Percentiles rank a stretch among this genome's conserved stretches.
These are phyloP conservation scores for Pelargonium citronellum DNA, from an alignment of 441 rosid genomes.

Conservation along the genomic window DNA sequence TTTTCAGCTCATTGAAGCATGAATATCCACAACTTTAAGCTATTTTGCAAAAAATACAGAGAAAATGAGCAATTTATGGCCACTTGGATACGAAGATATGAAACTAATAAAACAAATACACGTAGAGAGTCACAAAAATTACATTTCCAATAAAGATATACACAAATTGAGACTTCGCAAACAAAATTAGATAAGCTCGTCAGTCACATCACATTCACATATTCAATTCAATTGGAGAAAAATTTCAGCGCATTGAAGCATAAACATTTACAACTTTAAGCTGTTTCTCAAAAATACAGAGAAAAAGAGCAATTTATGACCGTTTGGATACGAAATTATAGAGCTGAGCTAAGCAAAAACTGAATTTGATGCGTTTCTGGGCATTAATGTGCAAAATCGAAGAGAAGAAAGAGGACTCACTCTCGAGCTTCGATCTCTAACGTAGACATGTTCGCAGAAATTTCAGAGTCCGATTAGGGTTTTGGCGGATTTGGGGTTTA, in stretches of 20 bases:
- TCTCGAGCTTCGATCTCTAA: constrained; percentile 95
- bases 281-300: not conserved
- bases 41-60: too few relatives aligned
- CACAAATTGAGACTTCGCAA: not conserved
- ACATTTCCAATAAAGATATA: not conserved
- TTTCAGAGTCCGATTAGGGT: not conserved
- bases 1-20: too few relatives aligned
- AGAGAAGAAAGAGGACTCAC: constrained; percentile 36
- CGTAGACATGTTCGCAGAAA: constrained; percentile 41
- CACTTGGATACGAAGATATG: too few relatives aligned
- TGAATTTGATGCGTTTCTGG: constrained; percentile 7
- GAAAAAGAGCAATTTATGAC: not conserved
- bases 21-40: too few relatives aligned
- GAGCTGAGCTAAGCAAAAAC: constrained; percentile 1
- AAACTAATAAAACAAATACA: not conserved
- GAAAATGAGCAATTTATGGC: too few relatives aligned
- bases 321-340: not conserved
- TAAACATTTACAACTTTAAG: not conserved
- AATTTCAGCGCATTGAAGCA: not conserved
- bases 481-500: constrained; percentile 9
- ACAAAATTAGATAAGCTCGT: not conserved
- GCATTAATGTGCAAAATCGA: not conserved
- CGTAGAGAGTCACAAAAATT: not conserved
- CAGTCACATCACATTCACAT: not conserved
- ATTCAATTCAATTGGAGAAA: not conserved